Evolutionary conservation across 2,329 filamentous ascomycete species (phyloP), one percentile per base, ranked within the genome.

Genomic region (Diplodia intermedia): DNA sequence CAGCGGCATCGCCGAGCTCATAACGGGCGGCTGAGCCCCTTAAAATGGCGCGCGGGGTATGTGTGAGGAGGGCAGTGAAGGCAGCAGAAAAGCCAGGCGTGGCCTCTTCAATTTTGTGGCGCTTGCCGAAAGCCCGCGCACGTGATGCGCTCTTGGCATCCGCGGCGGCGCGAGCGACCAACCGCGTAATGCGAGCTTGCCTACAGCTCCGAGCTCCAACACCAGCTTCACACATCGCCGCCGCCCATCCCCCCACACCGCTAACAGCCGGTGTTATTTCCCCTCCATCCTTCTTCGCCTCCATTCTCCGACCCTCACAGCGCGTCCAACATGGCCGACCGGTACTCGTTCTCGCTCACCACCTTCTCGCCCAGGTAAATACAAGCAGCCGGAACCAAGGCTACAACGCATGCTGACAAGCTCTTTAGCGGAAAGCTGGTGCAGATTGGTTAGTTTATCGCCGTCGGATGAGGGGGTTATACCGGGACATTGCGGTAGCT

Each of bases 311-410:
- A 50, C 33, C 33, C 15, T 43, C 67, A 38, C 71, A 73, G 72
- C 73, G 23, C 29, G 38, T 40, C 71, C 77, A 85, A 73, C 79
- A 99, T 99, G 94, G 94, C 95, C 78, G 95, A 99, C 83, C 88
- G 95, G 86, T 99, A 99, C 84, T 97, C 94, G 67, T 99, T 99
- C 89, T 99, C 95, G 69, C 88, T 99, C 80, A 99, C 95, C 72
- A 99, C 95, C 72, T 99, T 99, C 90, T 98, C 95, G 78, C 95
- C 95, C 81, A 99, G 94, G 95, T 96, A 89, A 82, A 89, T 63
- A 69, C 71, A 75, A 70, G 50, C 68, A 47, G 33, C 53, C 47
- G 15, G 47, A 71, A 56, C 70, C 71, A 71, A 73, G 73, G 69
- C 47, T 53, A 72, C 72, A 75, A 76, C 70, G 50, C 67, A 71